Evolutionary conservation across 176 grass and related monocot genomes (phyloP), one percentile per base, ranked within the genome.

Genomic region (Oryza meyeriana): DNA sequence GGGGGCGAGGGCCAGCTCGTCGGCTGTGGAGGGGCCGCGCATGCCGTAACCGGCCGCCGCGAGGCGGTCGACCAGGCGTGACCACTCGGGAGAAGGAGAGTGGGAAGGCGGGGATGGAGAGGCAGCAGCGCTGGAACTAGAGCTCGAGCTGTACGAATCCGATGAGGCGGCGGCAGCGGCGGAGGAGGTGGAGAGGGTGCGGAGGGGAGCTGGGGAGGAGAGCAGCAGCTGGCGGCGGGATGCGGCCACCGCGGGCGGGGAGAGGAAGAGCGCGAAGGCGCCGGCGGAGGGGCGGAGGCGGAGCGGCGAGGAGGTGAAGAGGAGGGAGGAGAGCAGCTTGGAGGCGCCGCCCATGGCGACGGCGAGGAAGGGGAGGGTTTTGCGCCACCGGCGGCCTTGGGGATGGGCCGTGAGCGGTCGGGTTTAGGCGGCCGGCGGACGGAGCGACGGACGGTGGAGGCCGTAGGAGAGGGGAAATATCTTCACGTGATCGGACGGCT

Each of bases 331-430:
- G 31, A 98, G 66, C 63, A 94, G 78, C 82, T 86, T 95, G 79
- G 80, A 83, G 69, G 88, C 82, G 76, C 93, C 89, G 72, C 90
- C 93, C 96, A 98, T 98, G 78, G 65, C 68, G 65, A 66, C 68
- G 50, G 65, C 22, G 33, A 13, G 44, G 2, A 55, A 41, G 67
- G 48, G 48, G 63, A 42, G 71, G 71, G 70, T 75, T 83, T 82
- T 78, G 66, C 73, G 66, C 66, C 52, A 24, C 81, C 66, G 80
- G 22, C 65, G 40, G 64, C 28, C 64, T 48, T 4, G 5, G 42
- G 44, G 69, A 57, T 83, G 62, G 52, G 40, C 1, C 28, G 44
- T 9, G 44, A 4, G 40, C 40, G 11, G 35, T 36, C 35, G 35
- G 35, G 35, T 36, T 72, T 67, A 28, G 69, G 80, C 69, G 57